Conservation (phyloP, 1,139 yeast species). For the Pichia sp. region DNA sequence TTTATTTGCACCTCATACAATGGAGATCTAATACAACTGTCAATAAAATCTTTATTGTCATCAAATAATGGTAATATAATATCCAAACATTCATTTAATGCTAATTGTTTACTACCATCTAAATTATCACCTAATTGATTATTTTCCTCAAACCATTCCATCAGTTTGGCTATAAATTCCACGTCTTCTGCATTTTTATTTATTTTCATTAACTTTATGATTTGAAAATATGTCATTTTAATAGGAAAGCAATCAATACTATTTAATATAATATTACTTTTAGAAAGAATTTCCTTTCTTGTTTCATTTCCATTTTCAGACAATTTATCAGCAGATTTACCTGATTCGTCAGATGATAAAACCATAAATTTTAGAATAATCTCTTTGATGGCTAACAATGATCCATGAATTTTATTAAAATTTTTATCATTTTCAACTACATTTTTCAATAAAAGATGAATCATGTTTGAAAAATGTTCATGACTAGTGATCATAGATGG, state of each 20-base stretch:
- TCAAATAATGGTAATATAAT: conserved; percentile 28
- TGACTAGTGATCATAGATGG: conserved; percentile 41
- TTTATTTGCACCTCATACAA: conserved; percentile 46
- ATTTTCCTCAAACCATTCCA: conserved; percentile 29
- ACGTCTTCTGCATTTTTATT: neutral
- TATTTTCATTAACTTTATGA: conserved; percentile 9
- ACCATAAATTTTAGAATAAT: conserved; percentile 3
- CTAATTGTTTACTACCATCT: conserved; percentile 44
- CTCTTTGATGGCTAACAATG: conserved; percentile 36
- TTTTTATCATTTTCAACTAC: conserved; percentile 13
- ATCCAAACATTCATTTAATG: conserved; percentile 32
- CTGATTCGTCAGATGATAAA: conserved; percentile 6
- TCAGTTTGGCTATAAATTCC: conserved; percentile 16
- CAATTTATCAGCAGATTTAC: conserved; percentile 1
- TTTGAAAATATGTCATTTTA: conserved; percentile 20
- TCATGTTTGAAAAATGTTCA: conserved; percentile 9
- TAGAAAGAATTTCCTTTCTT: conserved; percentile 3
- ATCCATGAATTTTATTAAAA: conserved; percentile 55
- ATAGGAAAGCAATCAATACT: conserved; percentile 14
- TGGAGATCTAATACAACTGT: conserved; percentile 33
- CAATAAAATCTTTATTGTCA: conserved; percentile 24
- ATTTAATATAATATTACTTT: neutral
- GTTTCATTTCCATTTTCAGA: neutral
- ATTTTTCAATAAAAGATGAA: conserved; percentile 9
- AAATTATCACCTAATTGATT: conserved; percentile 17